A percentile compares a stretch with the other conserved stretches of the same genome.
phyloP scores from a whole-genome alignment of 2,329 filamentous ascomycete genomes.

The Arthroderma uncinatum region DNA sequence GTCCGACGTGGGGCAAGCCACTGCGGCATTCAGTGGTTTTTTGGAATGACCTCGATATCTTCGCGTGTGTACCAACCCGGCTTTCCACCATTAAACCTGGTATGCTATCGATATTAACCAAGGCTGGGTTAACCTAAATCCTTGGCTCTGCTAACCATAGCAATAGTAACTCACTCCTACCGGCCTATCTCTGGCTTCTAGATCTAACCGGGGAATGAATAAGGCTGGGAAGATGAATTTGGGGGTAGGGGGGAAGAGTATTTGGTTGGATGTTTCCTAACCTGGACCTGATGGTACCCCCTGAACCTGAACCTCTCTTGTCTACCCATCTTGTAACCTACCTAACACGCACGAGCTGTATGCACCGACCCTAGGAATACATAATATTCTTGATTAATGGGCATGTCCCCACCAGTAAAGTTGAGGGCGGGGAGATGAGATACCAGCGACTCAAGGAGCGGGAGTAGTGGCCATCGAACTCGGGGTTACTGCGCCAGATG shows the following conservation, averaged over 20 bases:
- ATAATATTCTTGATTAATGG: background rate
- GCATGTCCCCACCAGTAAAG: background rate
- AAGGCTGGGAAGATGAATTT: background rate
- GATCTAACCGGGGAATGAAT: background rate
- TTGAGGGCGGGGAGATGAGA: background rate
- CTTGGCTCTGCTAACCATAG: background rate
- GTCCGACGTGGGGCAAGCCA: background rate
- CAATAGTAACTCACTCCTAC: background rate
- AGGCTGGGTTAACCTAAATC: background rate
- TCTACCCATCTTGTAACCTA: background rate
- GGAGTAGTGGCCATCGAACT: constrained; percentile 43
- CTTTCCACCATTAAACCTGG: background rate
- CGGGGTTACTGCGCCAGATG: constrained; percentile 46
- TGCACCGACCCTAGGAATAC: background rate
- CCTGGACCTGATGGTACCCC: background rate
- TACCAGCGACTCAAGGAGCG: constrained; percentile 13
- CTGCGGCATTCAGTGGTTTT: background rate
- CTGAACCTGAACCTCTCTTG: background rate
- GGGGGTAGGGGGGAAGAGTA: background rate
- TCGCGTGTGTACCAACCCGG: background rate
- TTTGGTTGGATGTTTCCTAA: background rate
- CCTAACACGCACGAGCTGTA: background rate
- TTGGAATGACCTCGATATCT: background rate
- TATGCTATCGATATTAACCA: background rate
- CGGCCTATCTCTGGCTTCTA: background rate